These are phyloP conservation scores for Lentinula sp. DNA, from an alignment of 768 basidiomycete genomes.

Conservation along the genomic window DNA sequence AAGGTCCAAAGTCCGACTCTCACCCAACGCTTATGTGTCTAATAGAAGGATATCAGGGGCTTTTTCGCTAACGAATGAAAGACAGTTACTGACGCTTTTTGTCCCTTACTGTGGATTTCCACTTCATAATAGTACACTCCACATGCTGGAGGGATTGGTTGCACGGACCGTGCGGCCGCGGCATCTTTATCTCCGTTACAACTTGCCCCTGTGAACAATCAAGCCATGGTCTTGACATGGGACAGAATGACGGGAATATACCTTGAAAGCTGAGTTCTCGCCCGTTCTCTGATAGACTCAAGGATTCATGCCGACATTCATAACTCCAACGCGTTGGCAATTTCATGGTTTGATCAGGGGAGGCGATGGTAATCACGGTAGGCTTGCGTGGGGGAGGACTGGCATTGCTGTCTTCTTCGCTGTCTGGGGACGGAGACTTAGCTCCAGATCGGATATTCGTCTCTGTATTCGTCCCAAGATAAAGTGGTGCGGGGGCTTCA, in stretches of 20 bases:
- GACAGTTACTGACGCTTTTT: conserved; percentile 57
- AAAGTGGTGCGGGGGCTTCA: conserved; percentile 34
- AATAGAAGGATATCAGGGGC: conserved; percentile 9
- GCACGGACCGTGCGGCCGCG: conserved; percentile 71
- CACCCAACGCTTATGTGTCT: conserved; percentile 84
- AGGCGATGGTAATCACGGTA: conserved; percentile 18
- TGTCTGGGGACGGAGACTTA: conserved; percentile 45
- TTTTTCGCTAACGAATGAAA: conserved; percentile 8
- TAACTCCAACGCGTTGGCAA: conserved; percentile 81
- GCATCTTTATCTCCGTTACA: conserved; percentile 73
- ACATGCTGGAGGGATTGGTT: conserved; percentile 76
- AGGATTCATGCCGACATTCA: conserved; percentile 47
- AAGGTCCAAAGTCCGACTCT: conserved; percentile 14
- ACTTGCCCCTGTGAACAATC: conserved; percentile 34
- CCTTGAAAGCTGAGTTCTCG: conserved; percentile 70
- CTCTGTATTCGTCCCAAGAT: conserved; percentile 28
- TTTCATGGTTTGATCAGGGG: conserved; percentile 38
- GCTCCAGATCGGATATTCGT: conserved; percentile 15
- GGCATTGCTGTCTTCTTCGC: conserved; percentile 59
- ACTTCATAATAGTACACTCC: conserved; percentile 97
- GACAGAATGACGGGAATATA: conserved; percentile 16
- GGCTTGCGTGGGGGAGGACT: conserved; percentile 33
- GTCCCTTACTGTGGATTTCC: conserved; percentile 72
- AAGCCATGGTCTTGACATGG: conserved; percentile 1
- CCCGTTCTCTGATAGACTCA: conserved; percentile 66